Evolutionary conservation across 257 asterid species (phyloP).

Genomic region (Cynanchum wilfordii): DNA sequence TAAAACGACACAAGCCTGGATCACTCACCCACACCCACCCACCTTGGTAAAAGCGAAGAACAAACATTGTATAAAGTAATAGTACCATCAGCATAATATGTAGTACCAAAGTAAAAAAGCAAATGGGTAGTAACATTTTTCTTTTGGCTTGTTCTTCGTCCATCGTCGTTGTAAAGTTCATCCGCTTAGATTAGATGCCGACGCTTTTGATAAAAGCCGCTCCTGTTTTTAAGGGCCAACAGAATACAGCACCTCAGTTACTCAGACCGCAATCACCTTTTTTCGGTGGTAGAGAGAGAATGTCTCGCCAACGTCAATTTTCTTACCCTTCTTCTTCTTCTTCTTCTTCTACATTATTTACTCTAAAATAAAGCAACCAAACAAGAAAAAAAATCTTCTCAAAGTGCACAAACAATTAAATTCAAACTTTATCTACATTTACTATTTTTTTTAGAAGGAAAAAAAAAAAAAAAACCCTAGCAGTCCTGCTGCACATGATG

Average conservation of each 20-base stretch:
- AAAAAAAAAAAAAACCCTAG: conserved; percentile 16
- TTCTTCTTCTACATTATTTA: background rate
- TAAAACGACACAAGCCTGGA: too few relatives aligned
- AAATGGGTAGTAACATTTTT: background rate
- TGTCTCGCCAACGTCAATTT: conserved; percentile 12
- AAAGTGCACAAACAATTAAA: background rate
- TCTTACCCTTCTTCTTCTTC: background rate
- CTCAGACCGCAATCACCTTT: background rate
- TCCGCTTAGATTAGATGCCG: background rate
- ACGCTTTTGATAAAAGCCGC: conserved; percentile 1
- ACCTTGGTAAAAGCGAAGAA: too few relatives aligned
- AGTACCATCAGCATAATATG: too few relatives aligned
- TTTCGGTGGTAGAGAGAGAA: conserved; percentile 10
- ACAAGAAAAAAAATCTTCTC: background rate
- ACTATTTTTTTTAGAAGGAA: too few relatives aligned
- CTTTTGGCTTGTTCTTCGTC: too few relatives aligned
- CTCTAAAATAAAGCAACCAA: background rate
- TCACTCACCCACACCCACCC: too few relatives aligned
- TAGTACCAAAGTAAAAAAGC: too few relatives aligned
- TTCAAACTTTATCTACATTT: background rate
- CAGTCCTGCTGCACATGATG: conserved; percentile 15
- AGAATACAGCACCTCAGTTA: background rate
- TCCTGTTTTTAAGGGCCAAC: conserved; percentile 10
- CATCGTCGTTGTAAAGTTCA: background rate
- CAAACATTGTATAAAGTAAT: too few relatives aligned